Evolutionary conservation across 2,329 filamentous ascomycete species (phyloP), one percentile per base, ranked within the genome.

Genomic region (Rhexocercosporidium sp.): DNA sequence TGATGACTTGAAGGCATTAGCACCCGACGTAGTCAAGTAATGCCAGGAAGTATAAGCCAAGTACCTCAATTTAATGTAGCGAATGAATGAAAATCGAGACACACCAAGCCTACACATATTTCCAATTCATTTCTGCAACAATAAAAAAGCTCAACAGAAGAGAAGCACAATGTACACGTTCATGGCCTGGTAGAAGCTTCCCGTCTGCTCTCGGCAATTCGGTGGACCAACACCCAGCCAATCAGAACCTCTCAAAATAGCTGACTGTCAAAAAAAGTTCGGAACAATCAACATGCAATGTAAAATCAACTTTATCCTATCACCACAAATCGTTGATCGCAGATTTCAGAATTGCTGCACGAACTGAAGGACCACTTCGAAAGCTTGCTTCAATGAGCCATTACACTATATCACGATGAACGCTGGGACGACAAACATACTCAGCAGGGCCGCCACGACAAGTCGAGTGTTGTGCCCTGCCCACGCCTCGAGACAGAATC

Each of bases 381-480:
- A 57, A 49, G 9, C n/a, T 59, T 60, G 62, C 54, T 65, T 64
- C 56, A 60, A 74, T 75, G 73, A 63, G 60, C 68, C 25, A 22
- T 59, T 62, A 62, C 44, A 49, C 20, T 12, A 46, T 53, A 68
- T 29, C 60, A 75, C 49, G 51, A 77, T 77, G 75, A 78, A 77
- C 66, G 46, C 71, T 66, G 71, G 74, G 31, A 75, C 75, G 65
- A 73, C 76, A 67, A 66, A 70, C 56, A 72, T 77, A 68, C 69
- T 78, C 29, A 73, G 65, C 37, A 77, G 74, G 72, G 75, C 74
- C 59, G 70, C 73, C 63, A 72, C 72, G 57, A 70, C 73, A 46
- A 74, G 68, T 62, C 71, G 75, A 67, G 69, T 75, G 47, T 22
- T 73, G 64, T 75, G 69, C 66, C 71, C 74, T 37, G 64, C 73